Evolutionary conservation across 495 filamentous ascomycete genomes (phyloP), one percentile per base, ranked within the genome.

Genomic region (Neurospora sp.): DNA sequence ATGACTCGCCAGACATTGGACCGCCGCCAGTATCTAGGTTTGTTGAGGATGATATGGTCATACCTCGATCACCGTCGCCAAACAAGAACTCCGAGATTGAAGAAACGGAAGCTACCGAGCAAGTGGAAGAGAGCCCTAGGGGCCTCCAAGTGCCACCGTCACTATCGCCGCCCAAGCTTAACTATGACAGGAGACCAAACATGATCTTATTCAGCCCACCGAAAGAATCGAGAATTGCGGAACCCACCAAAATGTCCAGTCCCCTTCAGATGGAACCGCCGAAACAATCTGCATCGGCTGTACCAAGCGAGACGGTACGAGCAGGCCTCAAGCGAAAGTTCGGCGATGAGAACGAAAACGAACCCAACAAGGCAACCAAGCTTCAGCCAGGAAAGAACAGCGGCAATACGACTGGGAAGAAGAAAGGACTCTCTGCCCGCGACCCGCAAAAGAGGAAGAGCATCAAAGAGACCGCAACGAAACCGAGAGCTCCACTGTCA

Each of bases 1-100:
- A 81, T 38, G 87, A 89, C 53, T 92, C 90, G 8, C 89, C 90
- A 0, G 90, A 92, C 48, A 82, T 91, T 53, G 90, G 89, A 12
- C 89, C 91, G 8, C 87, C 89, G 53, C 86, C 88, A 20, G 83
- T 92, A 10, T 91, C 87, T 1, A 87, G 88, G 70, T 89, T 87
- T 74, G 86, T 89, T 12, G 84, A 88, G 70, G 90, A 90, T 59
- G 88, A 89, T 70, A 82, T 87, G 1, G 87, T 88, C 37, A 90
- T 65, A 65, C 27, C 27, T 65, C 27, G 7, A 89, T 76, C 83
- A 86, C 69, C 83, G 86, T 85, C 80, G 71, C 77, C 80, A 3
- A 65, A 71, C 31, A 80, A 74, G 48, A 73, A 70, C 38, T 14
- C 73, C 17, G 68, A 40, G 4, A 77, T 14, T 8, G 53, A 35